Evolutionary conservation across 768 basidiomycete species (phyloP).

Genomic region (Floccularia luteovirens): DNA sequence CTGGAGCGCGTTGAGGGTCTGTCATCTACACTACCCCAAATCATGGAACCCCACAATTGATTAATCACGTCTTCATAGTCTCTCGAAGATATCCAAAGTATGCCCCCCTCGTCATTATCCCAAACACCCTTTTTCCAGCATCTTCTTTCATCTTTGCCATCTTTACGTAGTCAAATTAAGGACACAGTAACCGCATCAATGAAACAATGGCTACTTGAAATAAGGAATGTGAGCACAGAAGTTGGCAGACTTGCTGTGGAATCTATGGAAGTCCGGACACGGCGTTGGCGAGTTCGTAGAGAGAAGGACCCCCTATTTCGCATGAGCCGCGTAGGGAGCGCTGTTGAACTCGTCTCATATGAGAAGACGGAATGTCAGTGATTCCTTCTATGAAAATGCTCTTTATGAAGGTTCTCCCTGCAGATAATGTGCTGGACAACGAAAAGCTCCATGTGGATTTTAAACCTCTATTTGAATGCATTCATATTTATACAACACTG

Average conservation of each 20-base stretch:
- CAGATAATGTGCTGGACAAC: slow-evolving; percentile 90
- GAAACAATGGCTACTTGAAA: slow-evolving; percentile 96
- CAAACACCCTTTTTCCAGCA: slow-evolving; percentile 92
- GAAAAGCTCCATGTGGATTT: slow-evolving; percentile 88
- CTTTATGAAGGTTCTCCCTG: neutral
- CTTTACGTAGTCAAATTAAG: slow-evolving; percentile 82
- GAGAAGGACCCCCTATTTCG: slow-evolving; percentile 81
- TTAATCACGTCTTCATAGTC: slow-evolving; percentile 48
- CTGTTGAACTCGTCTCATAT: slow-evolving; percentile 85
- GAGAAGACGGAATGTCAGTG: slow-evolving; percentile 91
- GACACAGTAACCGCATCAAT: slow-evolving; percentile 90
- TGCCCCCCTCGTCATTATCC: slow-evolving; percentile 82
- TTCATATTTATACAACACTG: slow-evolving; percentile 91
- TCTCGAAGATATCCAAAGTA: slow-evolving; percentile 88
- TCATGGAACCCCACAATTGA: slow-evolving; percentile 20
- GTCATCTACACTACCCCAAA: slow-evolving; percentile 32
- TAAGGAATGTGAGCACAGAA: slow-evolving; percentile 78
- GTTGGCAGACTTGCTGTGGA: slow-evolving; percentile 87
- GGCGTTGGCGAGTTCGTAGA: slow-evolving; percentile 76
- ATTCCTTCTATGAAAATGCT: neutral
- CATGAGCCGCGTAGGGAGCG: slow-evolving; percentile 77
- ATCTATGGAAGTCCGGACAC: slow-evolving; percentile 76
- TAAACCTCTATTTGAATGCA: slow-evolving; percentile 91
- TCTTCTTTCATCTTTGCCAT: slow-evolving; percentile 86
- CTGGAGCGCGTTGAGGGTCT: slow-evolving; percentile 92